Evolutionary conservation across 2,329 filamentous ascomycete genomes (phyloP).

Genomic region (Cladosporium colombiae): DNA sequence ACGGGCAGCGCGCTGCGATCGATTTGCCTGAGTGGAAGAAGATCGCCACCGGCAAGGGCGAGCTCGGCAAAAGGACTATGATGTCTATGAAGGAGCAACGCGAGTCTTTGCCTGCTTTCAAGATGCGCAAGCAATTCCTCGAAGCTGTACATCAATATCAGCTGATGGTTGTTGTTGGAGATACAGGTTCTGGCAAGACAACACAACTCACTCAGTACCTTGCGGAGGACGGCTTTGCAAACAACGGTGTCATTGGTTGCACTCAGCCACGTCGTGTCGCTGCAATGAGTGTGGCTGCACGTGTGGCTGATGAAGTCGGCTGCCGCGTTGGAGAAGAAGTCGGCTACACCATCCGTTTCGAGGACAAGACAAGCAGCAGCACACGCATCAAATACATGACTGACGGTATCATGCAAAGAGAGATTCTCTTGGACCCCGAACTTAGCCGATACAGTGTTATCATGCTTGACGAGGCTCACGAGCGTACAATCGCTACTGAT

Average conservation of each 20-base stretch:
- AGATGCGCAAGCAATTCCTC: constrained; percentile 83
- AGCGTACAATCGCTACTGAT: constrained; percentile 93
- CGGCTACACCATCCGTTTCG: constrained; percentile 96
- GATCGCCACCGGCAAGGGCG: constrained; percentile 71
- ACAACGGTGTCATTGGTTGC: constrained; percentile 87
- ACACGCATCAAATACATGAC: constrained; percentile 99
- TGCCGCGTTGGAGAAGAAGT: constrained; percentile 89
- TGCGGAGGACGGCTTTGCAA: constrained; percentile 86
- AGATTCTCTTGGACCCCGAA: constrained; percentile 89
- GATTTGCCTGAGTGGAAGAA: constrained; percentile 91
- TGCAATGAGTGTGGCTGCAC: constrained; percentile 95
- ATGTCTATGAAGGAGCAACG: constrained; percentile 95
- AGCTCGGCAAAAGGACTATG: constrained; percentile 81
- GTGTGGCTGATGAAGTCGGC: constrained; percentile 93
- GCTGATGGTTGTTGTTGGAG: constrained; percentile 91
- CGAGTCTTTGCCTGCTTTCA: constrained; percentile 84
- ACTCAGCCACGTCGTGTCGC: constrained; percentile 96
- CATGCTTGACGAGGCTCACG: constrained; percentile 98
- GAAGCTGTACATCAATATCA: constrained; percentile 86
- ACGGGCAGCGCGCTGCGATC: constrained; percentile 55
- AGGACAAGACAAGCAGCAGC: constrained; percentile 82
- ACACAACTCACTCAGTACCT: constrained; percentile 95
- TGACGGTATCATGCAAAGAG: constrained; percentile 94
- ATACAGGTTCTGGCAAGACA: constrained; percentile 96
- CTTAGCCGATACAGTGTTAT: constrained; percentile 90